Conservation (phyloP, 225 moss, liverwort and hornwort genomes). For the Bryoerythrophyllum caledonicum region DNA sequence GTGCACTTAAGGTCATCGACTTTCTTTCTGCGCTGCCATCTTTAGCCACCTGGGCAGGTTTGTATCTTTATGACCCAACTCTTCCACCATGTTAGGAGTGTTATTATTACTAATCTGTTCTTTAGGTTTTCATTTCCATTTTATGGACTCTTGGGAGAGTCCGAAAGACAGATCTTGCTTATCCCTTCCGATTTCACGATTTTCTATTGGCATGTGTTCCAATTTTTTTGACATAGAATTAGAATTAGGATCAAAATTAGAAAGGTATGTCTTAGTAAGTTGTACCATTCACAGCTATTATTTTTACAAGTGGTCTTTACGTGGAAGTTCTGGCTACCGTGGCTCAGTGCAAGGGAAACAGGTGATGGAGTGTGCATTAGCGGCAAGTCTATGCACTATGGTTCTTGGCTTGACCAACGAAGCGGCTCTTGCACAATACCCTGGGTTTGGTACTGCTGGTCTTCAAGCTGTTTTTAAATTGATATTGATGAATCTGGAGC, state of each 20-base stretch:
- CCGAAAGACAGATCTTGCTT: neutral
- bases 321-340: slow-evolving; percentile 23
- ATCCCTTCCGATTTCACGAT: neutral
- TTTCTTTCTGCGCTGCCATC: slow-evolving; percentile 68
- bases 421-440: slow-evolving; percentile 48
- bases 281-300: neutral
- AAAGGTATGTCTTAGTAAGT: neutral
- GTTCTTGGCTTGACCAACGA: slow-evolving; percentile 63
- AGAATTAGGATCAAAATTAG: neutral
- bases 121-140: neutral
- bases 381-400: slow-evolving; percentile 58
- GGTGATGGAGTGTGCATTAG: slow-evolving; percentile 72
- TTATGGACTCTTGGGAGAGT: neutral
- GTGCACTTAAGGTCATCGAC: slow-evolving; percentile 48
- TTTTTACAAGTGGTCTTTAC: slow-evolving; percentile 8
- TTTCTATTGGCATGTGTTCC: neutral
- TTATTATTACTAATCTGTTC: neutral
- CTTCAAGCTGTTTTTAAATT: slow-evolving; percentile 52
- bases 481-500: slow-evolving; percentile 59
- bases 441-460: slow-evolving; percentile 51
- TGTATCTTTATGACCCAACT: slow-evolving; percentile 3
- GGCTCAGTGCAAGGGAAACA: slow-evolving; percentile 57
- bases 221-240: neutral
- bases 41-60: slow-evolving; percentile 76
- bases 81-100: neutral